These are phyloP conservation scores for Harringtonia lauricola DNA, from an alignment of 2,329 filamentous ascomycete species.

Conservation along the genomic window DNA sequence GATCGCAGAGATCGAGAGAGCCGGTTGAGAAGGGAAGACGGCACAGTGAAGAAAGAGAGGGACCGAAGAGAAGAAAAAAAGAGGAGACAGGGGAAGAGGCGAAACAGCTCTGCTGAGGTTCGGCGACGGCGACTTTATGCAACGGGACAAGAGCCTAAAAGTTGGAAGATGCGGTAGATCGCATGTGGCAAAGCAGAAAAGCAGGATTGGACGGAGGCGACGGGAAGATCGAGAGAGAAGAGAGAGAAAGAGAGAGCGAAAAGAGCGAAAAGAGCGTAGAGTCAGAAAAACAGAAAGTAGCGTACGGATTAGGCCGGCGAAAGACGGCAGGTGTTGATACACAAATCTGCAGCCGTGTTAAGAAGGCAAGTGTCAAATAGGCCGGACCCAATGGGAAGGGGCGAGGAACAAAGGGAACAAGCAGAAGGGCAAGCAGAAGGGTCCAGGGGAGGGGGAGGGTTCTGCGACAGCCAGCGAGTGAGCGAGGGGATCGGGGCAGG, in stretches of 20 bases:
- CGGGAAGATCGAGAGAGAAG: neutral
- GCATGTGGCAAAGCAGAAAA: too few species aligned
- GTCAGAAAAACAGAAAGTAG: too few species aligned
- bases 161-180: too few species aligned
- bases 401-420: constrained; percentile 2
- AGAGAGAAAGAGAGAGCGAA: neutral
- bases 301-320: neutral
- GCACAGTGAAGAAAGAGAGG: too few species aligned
- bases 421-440: neutral
- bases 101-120: too few species aligned
- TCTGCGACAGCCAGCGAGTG: too few species aligned
- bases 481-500: too few species aligned
- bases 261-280: neutral
- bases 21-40: too few species aligned
- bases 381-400: constrained; percentile 7
- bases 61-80: too few species aligned
- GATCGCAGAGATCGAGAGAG: neutral
- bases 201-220: neutral
- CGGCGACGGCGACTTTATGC: too few species aligned
- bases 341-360: constrained; percentile 3
- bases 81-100: too few species aligned
- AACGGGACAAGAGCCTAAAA: too few species aligned
- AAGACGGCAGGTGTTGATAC: neutral
- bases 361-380: constrained; percentile 4
- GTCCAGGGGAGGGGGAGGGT: neutral